A percentile compares a stretch with the other conserved stretches of the same genome.
phyloP scores from a whole-genome alignment of 257 asterid genomes.

The Salvia miltiorrhiza region DNA sequence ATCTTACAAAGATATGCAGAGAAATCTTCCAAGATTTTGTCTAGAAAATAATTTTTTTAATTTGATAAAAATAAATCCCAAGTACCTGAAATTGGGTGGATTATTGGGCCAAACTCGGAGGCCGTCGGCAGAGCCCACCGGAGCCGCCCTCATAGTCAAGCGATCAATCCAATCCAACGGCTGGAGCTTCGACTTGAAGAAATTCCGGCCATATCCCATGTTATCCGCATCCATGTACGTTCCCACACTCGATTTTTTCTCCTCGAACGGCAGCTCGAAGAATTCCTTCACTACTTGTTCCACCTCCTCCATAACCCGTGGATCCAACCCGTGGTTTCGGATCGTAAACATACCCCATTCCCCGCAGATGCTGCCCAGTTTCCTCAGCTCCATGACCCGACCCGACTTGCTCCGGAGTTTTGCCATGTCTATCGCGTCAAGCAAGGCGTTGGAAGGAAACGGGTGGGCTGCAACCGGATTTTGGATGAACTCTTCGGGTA shows the following conservation, averaged over 20 bases:
- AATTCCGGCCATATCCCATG: constrained; percentile 44
- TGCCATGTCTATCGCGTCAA: constrained; percentile 26
- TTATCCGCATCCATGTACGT: constrained; percentile 30
- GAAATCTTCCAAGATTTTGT: too few relatives aligned
- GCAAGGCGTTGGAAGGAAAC: not conserved
- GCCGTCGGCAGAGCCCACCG: constrained; percentile 32
- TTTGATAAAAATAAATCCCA: too few relatives aligned
- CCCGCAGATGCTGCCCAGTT: constrained; percentile 21
- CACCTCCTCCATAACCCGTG: constrained; percentile 19
- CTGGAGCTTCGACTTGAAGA: constrained; percentile 30
- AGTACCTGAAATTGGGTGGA: constrained; percentile 42
- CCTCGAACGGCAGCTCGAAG: constrained; percentile 33
- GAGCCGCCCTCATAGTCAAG: constrained; percentile 42
- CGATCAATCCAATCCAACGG: constrained; percentile 53
- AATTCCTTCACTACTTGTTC: constrained; percentile 23
- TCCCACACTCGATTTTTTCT: constrained; percentile 40
- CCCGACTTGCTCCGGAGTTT: constrained; percentile 7
- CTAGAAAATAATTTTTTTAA: too few relatives aligned
- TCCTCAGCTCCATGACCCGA: constrained; percentile 31
- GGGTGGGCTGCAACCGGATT: constrained; percentile 4
- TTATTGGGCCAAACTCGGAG: constrained; percentile 42
- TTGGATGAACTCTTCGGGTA: constrained; percentile 35
- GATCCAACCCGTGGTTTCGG: constrained; percentile 35
- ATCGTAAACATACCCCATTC: constrained; percentile 42
- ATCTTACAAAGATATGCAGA: too few relatives aligned